Evolutionary conservation across 2,329 filamentous ascomycete species (phyloP), one percentile per base, ranked within the genome.

Genomic region (Aspergillus udagawae): DNA sequence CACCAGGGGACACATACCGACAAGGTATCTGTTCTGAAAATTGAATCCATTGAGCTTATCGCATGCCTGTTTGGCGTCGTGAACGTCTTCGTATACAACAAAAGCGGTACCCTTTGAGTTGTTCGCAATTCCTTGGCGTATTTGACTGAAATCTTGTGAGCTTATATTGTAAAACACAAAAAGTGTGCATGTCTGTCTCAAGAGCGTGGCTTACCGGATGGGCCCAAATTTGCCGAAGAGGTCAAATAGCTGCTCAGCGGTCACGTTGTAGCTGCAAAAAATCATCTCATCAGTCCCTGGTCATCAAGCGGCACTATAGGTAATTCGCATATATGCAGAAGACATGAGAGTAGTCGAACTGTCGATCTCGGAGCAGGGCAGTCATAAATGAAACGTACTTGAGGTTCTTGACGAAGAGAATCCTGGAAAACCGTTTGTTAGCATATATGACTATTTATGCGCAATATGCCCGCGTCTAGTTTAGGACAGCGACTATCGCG

Each of bases 11-110:
- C 29, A 86, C 91, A 61, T 85, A 95, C 91, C 92, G 72, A 99
- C 94, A 69, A 99, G 90, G 79, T 99, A 99, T 75, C 94, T 90
- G 80, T 93, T 96, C 82, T 99, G 94, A 78, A 99, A 99, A 82
- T 99, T 99, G 87, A 96, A 99, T 75, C 94, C 94, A 83, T 99
- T 99, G 77, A 99, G 84, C 82, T 97, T 97, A 83, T 99, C 94
- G 83, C 94, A 97, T 73, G 94, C 94, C 79, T 92, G 88, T 82
- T 99, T 99, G 67, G 94, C 92, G 83, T 99, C 94, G 85, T 94
- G 90, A 67, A 97, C 93, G 84, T 99, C 94, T 79, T 97, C 94
- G 83, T 97, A 99, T 79, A 99, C 94, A 69, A 99, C 94, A 78
- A 96, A 99, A 66, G 93, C 94, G 54, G 94, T 99, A 75, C 94